Evolutionary conservation across 257 asterid species (phyloP), one percentile per base, ranked within the genome.

Genomic region (Parsonsia alboflavescens): DNA sequence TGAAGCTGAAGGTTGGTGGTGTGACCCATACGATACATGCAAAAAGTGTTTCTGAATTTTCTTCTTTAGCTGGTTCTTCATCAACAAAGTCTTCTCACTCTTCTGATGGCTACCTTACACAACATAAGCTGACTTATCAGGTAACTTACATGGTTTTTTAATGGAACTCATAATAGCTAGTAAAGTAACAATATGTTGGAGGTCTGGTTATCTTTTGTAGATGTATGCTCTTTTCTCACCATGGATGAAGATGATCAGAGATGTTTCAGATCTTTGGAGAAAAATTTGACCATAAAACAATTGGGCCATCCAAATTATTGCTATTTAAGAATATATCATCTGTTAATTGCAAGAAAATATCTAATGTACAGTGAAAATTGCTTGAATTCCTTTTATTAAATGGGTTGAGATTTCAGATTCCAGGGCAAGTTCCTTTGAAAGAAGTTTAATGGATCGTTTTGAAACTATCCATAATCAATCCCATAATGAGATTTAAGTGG

Each of bases 1-100:
- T 91, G 19, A 89, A 83, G 80, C 97, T 91, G 77, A 91, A 91
- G 84, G 89, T 91, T 74, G 97, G 97, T 39, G 93, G 95, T 82
- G 93, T 89, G 72, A 87, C 94, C 7, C 91, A 80, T 75, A 88
- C 93, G 39, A 83, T 91, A 80, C 88, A 88, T 74, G 67, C 88
- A 17, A 84, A 72, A 72, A 79, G 87, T 64, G 78, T 80, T 77
- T 76, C 89, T 6, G 80, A 79, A 46, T 82, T 80, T 81, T 87
- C 91, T n/a, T 83, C 89, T 6, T 61, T 76, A 58, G 83, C 83
- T 76, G 92, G 87, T 61, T 79, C 86, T 74, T 85, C 88, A 54
- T 79, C 80, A 16, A 54, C 78, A 1, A 86, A 80, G 82, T 81
- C 86, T 72, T 79, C 85, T 57, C 73, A 73, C 74, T 76, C 79